Base-by-base conservation (phyloP, 805 yeast species). In the Ogataea wickerhamii region DNA sequence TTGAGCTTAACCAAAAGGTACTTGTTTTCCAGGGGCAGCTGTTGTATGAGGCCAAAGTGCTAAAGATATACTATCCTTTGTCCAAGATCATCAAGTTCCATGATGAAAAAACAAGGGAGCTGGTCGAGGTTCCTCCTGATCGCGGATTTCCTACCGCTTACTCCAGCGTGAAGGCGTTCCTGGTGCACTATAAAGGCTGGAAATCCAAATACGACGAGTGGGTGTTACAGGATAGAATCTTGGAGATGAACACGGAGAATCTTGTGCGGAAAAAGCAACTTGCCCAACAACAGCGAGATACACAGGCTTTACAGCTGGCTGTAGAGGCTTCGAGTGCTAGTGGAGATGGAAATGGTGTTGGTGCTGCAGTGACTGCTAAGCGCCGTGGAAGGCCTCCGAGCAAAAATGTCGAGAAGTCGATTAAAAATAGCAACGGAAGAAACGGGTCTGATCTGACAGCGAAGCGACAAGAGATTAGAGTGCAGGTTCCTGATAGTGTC, bases 141-240 rank as follows among this genome's bases (percentile, higher is more conserved):
- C 34, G 55, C 8, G 45, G 45, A 25, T 51, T 57, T 18, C 53
- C 62, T 2, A 32, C 37, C 14, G 43, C 36, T 2, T 41, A 31
- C n/a, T 28, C 42, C 19, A 34, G 45, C 12, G 34, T 42, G 23
- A 45, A 47, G 25, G 44, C 49, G 21, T 89, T 78, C 61, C 80
- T 69, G 48, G 76, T 91, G 13, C 98, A 93, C 56, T 91, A 91
- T 61, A 83, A 82, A 49, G 98, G 98, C 3, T 91, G 98, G 98
- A 91, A 89, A 54, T 63, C 81, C 13, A 80, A 88, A 41, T 91
- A 96, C 96, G 98, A 91, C 57, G 98, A 91, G 60, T 91, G 98
- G 98, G 91, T 91, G 1, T 73, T 75, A 1, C 60, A 63, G 6
- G 80, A 76, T 27, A 65, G 98, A 24, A 73, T 91, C 5, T 66